phyloP scores from a whole-genome alignment of 129 eudicot genomes.

The Apium graveolens region DNA sequence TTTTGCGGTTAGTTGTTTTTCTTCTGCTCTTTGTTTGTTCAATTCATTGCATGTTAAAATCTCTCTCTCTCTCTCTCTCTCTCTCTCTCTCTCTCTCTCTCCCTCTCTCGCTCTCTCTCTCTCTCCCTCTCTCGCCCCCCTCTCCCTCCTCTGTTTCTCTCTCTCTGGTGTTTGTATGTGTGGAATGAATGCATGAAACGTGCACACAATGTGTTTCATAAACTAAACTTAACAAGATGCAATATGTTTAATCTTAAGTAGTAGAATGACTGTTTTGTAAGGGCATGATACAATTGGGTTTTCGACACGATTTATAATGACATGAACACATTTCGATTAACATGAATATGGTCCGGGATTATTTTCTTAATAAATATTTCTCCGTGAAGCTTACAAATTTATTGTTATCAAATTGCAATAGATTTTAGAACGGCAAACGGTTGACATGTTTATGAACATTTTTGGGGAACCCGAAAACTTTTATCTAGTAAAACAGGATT shows the following conservation, averaged over 20 bases:
- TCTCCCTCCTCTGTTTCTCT: background rate
- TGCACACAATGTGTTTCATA: background rate
- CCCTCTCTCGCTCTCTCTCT: background rate
- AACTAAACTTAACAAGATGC: background rate
- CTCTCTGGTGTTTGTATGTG: background rate
- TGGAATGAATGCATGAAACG: background rate
- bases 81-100: background rate
- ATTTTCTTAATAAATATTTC: background rate
- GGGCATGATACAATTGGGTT: background rate
- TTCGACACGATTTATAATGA: background rate
- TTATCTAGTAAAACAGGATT: background rate
- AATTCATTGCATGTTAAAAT: background rate
- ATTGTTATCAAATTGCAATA: background rate
- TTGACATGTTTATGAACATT: background rate
- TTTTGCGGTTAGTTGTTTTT: conserved; percentile 46
- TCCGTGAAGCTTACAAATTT: background rate
- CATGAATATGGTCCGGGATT: background rate
- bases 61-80: background rate
- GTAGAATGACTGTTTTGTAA: background rate
- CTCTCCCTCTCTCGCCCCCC: background rate
- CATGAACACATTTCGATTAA: background rate
- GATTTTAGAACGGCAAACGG: background rate
- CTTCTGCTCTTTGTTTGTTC: background rate
- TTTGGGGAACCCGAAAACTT: background rate
- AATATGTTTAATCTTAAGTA: background rate